Evolutionary conservation across 768 basidiomycete genomes (phyloP), one percentile per base, ranked within the genome.

Genomic region (Lentinula guzmanii): DNA sequence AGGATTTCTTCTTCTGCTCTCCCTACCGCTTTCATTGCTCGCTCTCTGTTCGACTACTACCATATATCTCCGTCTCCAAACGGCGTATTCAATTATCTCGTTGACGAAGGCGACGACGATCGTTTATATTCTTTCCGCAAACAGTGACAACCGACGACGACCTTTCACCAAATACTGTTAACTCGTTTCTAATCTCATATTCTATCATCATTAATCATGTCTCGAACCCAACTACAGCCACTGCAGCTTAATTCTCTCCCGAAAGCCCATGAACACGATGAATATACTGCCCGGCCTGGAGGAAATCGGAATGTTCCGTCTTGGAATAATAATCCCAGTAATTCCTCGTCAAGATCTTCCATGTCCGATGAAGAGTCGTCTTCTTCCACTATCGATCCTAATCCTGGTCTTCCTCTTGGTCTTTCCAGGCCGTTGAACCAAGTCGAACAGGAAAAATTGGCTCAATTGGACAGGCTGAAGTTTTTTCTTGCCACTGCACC

Each of bases 401-500:
- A 72, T 0, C 72, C 73, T 0, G 74, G 72, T 13, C 69, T 79
- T n/a, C 70, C 75, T 11, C 66, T 70, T 15, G 79, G 78, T 13
- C 79, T 86, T 18, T 77, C 79, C 18, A 76, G 88, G n/a, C 79
- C 86, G 0, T 79, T 92, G 52, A 84, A 80, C 5, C 69, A 80
- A 1, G 75, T 81, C 54, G 90, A 93, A 70, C 84, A 86, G 61
- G 87, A 90, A 21, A 79, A 83, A 28, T 77, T 93, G 45, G 82
- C 83, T n/a, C 81, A 89, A 65, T 82, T 95, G 21, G 91, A 95
- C 66, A 74, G 85, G 21, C 89, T 95, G 73, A 94, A 94, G 75
- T 89, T 87, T 75, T 95, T 95, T 75, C 85, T 95, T 50, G 89
- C 90, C 15, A 92, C 91, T 10, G 93, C 89, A 7, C 94, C 88